These are phyloP conservation scores for Lipomyces yamanashiensis DNA, from an alignment of 805 yeast genomes.

Conservation along the genomic window DNA sequence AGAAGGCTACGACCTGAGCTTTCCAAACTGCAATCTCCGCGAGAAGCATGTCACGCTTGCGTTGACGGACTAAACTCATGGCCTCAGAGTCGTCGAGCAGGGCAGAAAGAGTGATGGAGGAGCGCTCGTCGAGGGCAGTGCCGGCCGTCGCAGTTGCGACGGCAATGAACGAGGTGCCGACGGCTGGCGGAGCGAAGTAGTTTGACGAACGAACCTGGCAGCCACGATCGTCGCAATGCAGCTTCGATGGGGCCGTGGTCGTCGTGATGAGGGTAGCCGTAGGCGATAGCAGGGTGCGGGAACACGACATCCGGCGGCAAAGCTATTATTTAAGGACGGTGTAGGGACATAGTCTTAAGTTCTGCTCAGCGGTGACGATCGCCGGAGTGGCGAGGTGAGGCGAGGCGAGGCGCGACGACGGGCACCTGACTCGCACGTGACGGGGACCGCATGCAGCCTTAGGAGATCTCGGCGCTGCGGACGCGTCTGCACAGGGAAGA, in stretches of 20 bases:
- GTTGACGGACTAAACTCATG: conserved; percentile 4
- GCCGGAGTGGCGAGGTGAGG: conserved; percentile 8
- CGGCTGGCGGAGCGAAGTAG: conserved; percentile 17
- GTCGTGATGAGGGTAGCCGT: conserved; percentile 21
- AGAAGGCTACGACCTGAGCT: conserved; percentile 11
- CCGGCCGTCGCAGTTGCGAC: conserved; percentile 9
- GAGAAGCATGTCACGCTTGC: conserved; percentile 26
- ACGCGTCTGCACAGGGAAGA: too few species aligned
- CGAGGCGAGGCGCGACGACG: too few species aligned
- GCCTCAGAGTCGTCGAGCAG: conserved; percentile 10
- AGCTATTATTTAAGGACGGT: background rate
- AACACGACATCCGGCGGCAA: conserved; percentile 13
- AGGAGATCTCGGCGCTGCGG: too few species aligned
- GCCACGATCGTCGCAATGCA: conserved; percentile 21
- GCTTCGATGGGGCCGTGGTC: conserved; percentile 21
- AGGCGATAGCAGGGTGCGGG: conserved; percentile 19
- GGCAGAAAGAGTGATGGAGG: conserved; percentile 10
- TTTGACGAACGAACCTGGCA: conserved; percentile 16
- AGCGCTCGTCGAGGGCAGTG: conserved; percentile 1
- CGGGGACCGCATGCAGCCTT: too few species aligned
- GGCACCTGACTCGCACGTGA: too few species aligned
- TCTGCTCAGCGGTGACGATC: conserved; percentile 9
- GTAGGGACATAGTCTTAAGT: background rate
- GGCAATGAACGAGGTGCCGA: conserved; percentile 16
- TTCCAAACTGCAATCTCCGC: conserved; percentile 23